Percentiles rank a stretch among this genome's conserved stretches.
Conservation (phyloP, 352 stramenopile species). For the Globisporangium cederbergense region DNA sequence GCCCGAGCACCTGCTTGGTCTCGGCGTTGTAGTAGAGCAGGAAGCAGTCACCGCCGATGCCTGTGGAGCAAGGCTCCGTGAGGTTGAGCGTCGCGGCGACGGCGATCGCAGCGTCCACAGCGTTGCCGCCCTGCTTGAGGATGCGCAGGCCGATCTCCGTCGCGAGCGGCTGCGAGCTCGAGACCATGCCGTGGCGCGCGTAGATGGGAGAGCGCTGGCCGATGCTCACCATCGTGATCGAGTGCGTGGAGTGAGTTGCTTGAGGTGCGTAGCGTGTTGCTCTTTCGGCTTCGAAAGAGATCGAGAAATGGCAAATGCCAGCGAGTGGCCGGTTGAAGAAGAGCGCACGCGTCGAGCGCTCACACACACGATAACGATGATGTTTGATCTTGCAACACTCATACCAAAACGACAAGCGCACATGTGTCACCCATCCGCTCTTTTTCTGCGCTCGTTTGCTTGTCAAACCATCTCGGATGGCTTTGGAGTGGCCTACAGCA, state of each 20-base stretch:
- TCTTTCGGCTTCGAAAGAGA: constrained; percentile 9
- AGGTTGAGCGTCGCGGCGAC: constrained; percentile 55
- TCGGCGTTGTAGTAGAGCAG: constrained; percentile 92
- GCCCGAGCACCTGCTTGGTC: constrained; percentile 73
- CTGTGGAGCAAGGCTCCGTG: constrained; percentile 75
- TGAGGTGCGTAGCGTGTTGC: background rate
- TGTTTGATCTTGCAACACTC: constrained; percentile 1
- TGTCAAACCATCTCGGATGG: background rate
- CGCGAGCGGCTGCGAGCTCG: constrained; percentile 93
- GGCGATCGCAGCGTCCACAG: constrained; percentile 89
- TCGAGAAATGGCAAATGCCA: background rate
- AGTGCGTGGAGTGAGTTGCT: background rate
- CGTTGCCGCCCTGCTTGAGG: constrained; percentile 89
- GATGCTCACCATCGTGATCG: constrained; percentile 40
- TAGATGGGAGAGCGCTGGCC: constrained; percentile 86
- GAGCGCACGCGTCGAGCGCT: background rate
- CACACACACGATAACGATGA: background rate
- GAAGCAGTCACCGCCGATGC: constrained; percentile 93
- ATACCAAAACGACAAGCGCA: background rate
- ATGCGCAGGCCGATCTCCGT: constrained; percentile 90
- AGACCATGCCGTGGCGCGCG: constrained; percentile 88
- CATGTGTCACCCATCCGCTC: background rate
- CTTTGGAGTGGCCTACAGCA: background rate
- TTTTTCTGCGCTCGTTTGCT: constrained; percentile 5
- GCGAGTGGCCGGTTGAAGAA: constrained; percentile 5